Base-by-base conservation (phyloP, 345 rosid genomes). In the Salix brachista region DNA sequence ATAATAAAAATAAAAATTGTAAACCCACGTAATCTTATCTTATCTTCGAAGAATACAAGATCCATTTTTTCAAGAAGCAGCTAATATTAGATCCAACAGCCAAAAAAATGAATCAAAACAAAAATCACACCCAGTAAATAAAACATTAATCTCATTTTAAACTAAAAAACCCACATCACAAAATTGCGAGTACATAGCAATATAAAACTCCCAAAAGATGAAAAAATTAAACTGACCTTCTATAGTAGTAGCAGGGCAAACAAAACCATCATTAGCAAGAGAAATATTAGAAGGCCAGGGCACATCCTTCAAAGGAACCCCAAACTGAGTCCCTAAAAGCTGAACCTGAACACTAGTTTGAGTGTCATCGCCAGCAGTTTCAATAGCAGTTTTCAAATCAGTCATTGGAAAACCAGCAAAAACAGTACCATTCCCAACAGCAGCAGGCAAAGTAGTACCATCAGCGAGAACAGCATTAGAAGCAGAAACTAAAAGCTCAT, bases 261-360 rank as follows among this genome's bases (percentile, higher is more conserved):
- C 10, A 80, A 85, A 96, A 0, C 98, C 99, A 83, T 94, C 97
- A 82, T 91, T 91, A 82, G 86, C 92, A 44, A 96, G 91, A 48
- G 85, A 66, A 44, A 96, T 85, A 54, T 85, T 89, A 2, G 79
- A 66, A 9, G 99, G 99, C 85, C 90, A 79, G 14, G 99, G 99
- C 54, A 85, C 88, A 62, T 2, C 72, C 48, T 89, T 94, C 32
- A 89, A 78, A 41, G 86, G 85, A 68, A 90, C 95, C 17, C 98
- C 95, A 65, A 96, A 96, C 91, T 92, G 95, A 42, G 99, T 96
- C 77, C 99, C 99, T 28, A 92, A 72, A 32, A 96, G 75, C 79
- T 89, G 75, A 48, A 96, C 87, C 82, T 86, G 91, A 17, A 87
- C 91, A 73, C 85, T 81, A 85, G 95, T 96, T 92, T 94, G 98